Evolutionary conservation across 2,329 filamentous ascomycete genomes (phyloP).

Genomic region (Geosmithia putterillii): DNA sequence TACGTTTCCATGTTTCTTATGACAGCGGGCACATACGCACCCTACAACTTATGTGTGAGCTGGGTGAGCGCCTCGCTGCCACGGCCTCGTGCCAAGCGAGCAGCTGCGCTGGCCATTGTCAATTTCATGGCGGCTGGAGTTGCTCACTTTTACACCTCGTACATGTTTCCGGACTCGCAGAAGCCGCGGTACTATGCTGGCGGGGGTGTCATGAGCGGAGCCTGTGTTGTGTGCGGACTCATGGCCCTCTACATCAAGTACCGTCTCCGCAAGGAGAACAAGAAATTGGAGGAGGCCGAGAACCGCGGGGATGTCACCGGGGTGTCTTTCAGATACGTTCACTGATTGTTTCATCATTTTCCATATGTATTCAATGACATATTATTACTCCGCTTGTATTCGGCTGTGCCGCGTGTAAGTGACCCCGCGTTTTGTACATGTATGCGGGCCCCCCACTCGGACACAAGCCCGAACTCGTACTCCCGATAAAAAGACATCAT

Average conservation of each 20-base stretch:
- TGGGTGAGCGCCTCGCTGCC: conserved; percentile 15
- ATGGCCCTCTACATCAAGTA: conserved; percentile 15
- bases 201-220: conserved; percentile 12
- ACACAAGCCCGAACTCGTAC: neutral
- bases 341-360: neutral
- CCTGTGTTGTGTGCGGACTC: conserved; percentile 10
- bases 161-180: conserved; percentile 16
- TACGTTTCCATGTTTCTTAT: conserved; percentile 36
- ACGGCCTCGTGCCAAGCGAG: neutral
- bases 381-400: neutral
- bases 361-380: neutral
- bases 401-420: no score
- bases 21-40: conserved; percentile 26
- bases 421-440: no score
- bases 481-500: neutral
- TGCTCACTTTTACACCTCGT: conserved; percentile 14
- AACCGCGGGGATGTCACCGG: conserved; percentile 1
- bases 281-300: conserved; percentile 10
- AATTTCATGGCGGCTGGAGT: neutral
- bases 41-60: conserved; percentile 26
- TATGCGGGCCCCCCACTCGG: no score
- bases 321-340: neutral
- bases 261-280: conserved; percentile 11
- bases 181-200: conserved; percentile 16
- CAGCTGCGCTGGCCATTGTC: neutral